Conservation (phyloP, 257 asterid genomes). For the Solanum bulbocastanum region DNA sequence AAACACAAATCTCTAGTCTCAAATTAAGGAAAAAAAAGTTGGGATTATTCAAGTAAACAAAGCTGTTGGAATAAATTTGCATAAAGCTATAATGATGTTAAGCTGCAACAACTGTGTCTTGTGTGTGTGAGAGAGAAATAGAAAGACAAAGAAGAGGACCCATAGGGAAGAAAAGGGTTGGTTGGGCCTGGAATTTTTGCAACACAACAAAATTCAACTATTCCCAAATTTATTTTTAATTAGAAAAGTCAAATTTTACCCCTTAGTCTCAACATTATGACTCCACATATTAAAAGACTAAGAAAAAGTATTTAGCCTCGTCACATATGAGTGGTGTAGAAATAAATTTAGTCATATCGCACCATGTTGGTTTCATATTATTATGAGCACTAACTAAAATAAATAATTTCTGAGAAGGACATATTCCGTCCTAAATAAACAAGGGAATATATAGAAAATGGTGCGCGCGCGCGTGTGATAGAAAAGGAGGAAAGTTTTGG, state of each 20-base stretch:
- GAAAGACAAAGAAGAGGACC: neutral
- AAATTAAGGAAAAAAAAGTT: slow-evolving; percentile 5
- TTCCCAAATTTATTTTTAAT: neutral
- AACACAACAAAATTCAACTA: neutral
- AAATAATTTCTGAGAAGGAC: neutral
- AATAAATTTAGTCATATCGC: neutral
- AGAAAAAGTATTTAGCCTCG: neutral
- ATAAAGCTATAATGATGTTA: slow-evolving; percentile 24
- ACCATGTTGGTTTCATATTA: neutral
- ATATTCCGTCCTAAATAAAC: slow-evolving; percentile 1
- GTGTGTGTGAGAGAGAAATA: neutral
- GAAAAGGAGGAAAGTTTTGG: neutral
- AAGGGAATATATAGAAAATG: neutral
- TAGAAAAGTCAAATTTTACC: neutral
- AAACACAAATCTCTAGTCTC: neutral
- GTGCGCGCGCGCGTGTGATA: neutral
- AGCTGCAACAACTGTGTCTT: slow-evolving; percentile 2
- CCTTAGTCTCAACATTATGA: neutral
- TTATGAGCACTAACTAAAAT: neutral
- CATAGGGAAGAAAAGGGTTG: neutral
- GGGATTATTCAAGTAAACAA: neutral
- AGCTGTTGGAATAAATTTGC: slow-evolving; percentile 5
- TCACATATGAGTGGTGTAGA: neutral
- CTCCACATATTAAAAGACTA: neutral
- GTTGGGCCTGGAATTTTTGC: neutral